Evolutionary conservation across 345 rosid species (phyloP).

Genomic region (Microthlaspi erraticum): DNA sequence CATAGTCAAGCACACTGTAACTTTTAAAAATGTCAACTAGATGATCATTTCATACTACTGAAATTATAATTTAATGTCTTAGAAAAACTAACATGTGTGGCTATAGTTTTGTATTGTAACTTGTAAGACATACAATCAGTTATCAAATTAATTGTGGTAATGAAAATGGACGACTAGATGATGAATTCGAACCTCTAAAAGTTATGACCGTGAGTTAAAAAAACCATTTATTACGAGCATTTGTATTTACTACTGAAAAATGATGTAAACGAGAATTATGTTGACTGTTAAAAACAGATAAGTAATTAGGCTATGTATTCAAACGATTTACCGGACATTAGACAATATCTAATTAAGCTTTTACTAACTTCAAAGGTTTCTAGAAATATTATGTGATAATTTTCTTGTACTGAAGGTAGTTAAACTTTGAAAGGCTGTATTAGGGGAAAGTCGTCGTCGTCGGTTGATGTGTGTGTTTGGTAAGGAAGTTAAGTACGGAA

Average conservation of each 20-base stretch:
- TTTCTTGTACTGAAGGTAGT: constrained; percentile 19
- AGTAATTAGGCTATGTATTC: background rate
- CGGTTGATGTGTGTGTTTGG: constrained; percentile 35
- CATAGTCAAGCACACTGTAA: constrained; percentile 14
- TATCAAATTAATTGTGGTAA: background rate
- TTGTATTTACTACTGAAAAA: no score
- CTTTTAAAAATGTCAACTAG: constrained; percentile 4
- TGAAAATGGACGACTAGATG: background rate
- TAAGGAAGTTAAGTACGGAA: constrained; percentile 44
- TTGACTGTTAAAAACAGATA: no score
- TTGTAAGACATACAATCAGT: background rate
- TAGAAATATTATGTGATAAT: background rate
- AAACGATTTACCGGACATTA: background rate
- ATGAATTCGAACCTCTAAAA: background rate
- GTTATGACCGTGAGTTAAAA: background rate
- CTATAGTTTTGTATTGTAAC: background rate
- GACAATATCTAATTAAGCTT: background rate
- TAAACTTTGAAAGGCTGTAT: constrained; percentile 25
- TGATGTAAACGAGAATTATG: background rate
- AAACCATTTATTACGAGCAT: no score
- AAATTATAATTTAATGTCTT: background rate
- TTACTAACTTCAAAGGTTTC: background rate
- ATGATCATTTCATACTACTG: background rate
- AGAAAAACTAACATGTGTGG: background rate
- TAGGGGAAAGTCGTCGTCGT: constrained; percentile 36